Conservation (phyloP, 1,139 yeast species). For the Candida labiduridarum region DNA sequence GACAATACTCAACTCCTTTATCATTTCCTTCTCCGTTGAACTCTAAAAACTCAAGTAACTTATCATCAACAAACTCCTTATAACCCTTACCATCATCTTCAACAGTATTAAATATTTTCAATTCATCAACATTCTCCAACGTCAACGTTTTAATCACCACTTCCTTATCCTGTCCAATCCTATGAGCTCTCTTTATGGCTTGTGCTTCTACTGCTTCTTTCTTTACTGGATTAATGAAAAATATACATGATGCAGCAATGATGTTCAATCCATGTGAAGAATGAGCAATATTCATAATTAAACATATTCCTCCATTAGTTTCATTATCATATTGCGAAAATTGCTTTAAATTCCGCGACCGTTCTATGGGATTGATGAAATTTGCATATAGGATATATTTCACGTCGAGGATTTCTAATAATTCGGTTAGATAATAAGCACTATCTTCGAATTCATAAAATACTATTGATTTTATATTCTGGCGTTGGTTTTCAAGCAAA, state of each 20-base stretch:
- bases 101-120: conserved; percentile 1
- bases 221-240: conserved; percentile 74
- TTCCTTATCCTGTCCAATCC: conserved; percentile 14
- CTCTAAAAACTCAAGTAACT: conserved; percentile 3
- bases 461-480: conserved; percentile 55
- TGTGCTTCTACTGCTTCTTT: conserved; percentile 58
- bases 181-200: conserved; percentile 16
- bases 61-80: not conserved
- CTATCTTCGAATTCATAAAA: conserved; percentile 74
- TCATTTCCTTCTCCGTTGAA: not conserved
- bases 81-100: not conserved
- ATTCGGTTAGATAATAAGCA: conserved; percentile 67
- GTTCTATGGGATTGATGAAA: conserved; percentile 49
- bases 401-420: conserved; percentile 61
- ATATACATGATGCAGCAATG: conserved; percentile 67
- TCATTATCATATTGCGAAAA: conserved; percentile 45
- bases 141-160: conserved; percentile 1
- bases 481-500: conserved; percentile 51
- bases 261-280: conserved; percentile 76
- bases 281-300: conserved; percentile 66
- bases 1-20: not conserved
- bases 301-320: conserved; percentile 47
- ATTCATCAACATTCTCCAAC: conserved; percentile 2
- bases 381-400: conserved; percentile 66
- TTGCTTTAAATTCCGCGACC: conserved; percentile 55